Evolutionary conservation across 768 basidiomycete genomes (phyloP), one percentile per base, ranked within the genome.

Genomic region (Strobilomyces dryophilus): DNA sequence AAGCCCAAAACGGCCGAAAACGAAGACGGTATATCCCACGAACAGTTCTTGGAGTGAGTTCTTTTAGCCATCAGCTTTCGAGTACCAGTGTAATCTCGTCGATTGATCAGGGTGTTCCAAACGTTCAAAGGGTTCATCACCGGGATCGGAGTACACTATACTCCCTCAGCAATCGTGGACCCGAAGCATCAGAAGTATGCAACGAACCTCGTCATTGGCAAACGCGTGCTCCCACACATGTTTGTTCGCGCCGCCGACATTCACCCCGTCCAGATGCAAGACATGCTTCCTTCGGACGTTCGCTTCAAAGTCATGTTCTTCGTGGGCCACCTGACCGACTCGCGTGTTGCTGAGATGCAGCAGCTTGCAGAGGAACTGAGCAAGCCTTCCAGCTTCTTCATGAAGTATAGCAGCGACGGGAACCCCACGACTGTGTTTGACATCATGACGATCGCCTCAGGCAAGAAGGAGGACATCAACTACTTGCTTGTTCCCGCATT

Each of bases 401-500:
- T 17, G 3, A 44, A 29, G 29, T 44, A 44, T 17, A n/a, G 27
- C 15, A 26, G 9, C 5, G 29, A 31, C 14, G 43, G 27, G 9
- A 44, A 44, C 11, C 4, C 26, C 3, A 1, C 43, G 3, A 31
- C 43, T 5, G 43, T 44, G 18, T 44, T 44, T 27, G 43, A 44
- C 29, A 31, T 29, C 27, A 32, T 45, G 6, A 32, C 44, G 5
- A 9, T 45, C 18, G 31, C 44, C 18, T 24, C 31, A 3, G 44
- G 44, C n/a, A 45, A 45, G 29, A 45, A 45, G 17, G 44, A 45
- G 10, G 29, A 20, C 18, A 45, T 65, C 9, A 66, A 71, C 29
- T 73, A 66, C 48, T 60, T 71, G 14, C 51, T 53, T 20, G 53
- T 76, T 26, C 74, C 74, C 0, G 52, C 45, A 12, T 42, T 62